Conservation (phyloP, 352 stramenopile species). For the Phytophthora hibernalis region DNA sequence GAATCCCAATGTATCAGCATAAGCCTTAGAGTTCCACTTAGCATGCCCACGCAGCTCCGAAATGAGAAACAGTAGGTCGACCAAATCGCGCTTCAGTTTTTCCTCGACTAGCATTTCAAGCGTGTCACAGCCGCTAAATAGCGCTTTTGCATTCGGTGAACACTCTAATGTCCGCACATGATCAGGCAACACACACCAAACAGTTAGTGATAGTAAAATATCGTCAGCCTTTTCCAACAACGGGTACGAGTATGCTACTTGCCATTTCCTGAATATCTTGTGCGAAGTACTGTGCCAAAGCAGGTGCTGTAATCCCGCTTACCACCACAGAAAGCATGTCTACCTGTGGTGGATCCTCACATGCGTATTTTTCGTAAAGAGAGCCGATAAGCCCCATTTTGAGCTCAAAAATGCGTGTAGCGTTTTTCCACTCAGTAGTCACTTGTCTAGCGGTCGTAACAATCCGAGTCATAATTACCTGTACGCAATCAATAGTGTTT, state of each 20-base stretch:
- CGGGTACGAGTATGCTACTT: constrained; percentile 5
- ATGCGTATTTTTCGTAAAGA: constrained; percentile 84
- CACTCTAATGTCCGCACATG: constrained; percentile 39
- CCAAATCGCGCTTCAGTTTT: constrained; percentile 48
- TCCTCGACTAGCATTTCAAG: constrained; percentile 40
- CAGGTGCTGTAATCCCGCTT: constrained; percentile 65
- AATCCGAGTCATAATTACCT: constrained; percentile 44
- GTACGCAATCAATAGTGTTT: constrained; percentile 30
- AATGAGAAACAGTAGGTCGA: constrained; percentile 52
- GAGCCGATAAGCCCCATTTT: constrained; percentile 78
- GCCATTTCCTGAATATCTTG: constrained; percentile 88
- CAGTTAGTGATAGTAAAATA: background rate
- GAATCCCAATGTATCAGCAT: constrained; percentile 49
- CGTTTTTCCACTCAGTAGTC: constrained; percentile 74
- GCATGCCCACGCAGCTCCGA: constrained; percentile 62
- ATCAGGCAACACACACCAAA: background rate
- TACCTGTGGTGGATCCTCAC: constrained; percentile 64
- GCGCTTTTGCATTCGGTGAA: constrained; percentile 63
- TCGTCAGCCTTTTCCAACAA: background rate
- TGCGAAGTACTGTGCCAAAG: constrained; percentile 79
- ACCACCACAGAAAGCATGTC: constrained; percentile 77
- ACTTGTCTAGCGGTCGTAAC: constrained; percentile 47
- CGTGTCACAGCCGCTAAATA: constrained; percentile 52
- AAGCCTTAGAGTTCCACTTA: constrained; percentile 52
- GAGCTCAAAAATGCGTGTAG: constrained; percentile 77